Evolutionary conservation across 345 rosid genomes (phyloP), one percentile per base, ranked within the genome.

Genomic region (Raphanus raphanistrum): DNA sequence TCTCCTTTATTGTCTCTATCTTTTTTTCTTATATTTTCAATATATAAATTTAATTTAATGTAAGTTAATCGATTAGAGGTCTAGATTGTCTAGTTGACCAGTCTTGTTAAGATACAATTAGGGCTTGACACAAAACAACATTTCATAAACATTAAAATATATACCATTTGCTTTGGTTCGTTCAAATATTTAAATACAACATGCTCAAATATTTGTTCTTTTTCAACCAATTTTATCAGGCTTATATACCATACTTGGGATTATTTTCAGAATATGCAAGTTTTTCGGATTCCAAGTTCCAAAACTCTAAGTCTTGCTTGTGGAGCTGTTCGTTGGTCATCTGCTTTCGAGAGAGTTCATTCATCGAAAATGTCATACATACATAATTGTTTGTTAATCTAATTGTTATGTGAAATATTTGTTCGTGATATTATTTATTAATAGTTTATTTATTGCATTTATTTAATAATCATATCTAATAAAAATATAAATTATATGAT

Each of bases 1-100:
- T 75, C 85, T 77, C 62, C 79, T 75, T 80, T 75, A 70, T 71
- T 72, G 73, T 81, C 82, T 79, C 70, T 74, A 48, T 74, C 79
- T 68, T 79, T 78, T 62, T 68, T 78, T 82, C 82, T 87, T 76
- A 79, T 77, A 80, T 83, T 87, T 88, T 79, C 85, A 77, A 50
- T 58, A 77, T 50, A 68, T 57, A 70, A 38, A 5, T 60, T 79
- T 68, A 73, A 3, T 73, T 33, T 50, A 62, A 63, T 60, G 17
- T 67, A 72, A 26, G 6, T 59, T 61, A 68, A 33, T 52, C 50
- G 15, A 52, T 52, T 68, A 41, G 48, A 41, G 71, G 58, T 79
- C 63, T 29, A 63, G 60, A 74, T 38, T 79, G 52, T 38, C 70
- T 52, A 77, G 36, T 43, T 43, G 69, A 58, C 66, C 36, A 27